Conservation (phyloP, 306 rosid species). For the Oxytropis ochrocephala region DNA sequence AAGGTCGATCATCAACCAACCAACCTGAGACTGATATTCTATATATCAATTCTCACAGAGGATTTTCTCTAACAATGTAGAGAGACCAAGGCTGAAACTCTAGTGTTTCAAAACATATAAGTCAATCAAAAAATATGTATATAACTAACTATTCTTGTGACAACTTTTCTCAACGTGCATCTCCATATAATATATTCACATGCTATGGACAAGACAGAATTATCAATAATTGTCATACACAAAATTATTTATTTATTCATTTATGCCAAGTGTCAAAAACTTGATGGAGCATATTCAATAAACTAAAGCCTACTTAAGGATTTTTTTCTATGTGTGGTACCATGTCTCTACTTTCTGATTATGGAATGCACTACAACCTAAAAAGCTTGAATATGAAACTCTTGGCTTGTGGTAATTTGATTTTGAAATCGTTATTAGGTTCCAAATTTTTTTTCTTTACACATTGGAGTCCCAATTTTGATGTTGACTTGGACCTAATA, state of each 20-base stretch:
- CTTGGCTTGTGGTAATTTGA: conserved; percentile 10
- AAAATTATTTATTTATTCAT: neutral
- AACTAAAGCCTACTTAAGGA: conserved; percentile 4
- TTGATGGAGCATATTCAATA: conserved; percentile 2
- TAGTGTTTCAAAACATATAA: no score
- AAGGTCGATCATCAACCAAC: no score
- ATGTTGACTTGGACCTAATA: conserved; percentile 46
- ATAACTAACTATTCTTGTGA: no score
- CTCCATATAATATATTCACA: no score
- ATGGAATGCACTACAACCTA: conserved; percentile 18
- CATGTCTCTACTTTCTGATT: conserved; percentile 13
- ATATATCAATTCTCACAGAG: no score
- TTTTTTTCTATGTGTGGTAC: conserved; percentile 6
- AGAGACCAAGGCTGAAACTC: no score
- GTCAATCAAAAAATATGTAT: no score
- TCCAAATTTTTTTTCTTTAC: conserved; percentile 28
- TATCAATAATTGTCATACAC: neutral
- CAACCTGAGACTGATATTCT: no score
- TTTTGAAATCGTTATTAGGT: conserved; percentile 8
- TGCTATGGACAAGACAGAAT: neutral
- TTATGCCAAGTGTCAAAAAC: neutral
- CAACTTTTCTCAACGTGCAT: no score
- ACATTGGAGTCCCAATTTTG: conserved; percentile 27
- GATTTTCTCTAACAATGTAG: no score
- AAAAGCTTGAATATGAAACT: conserved; percentile 10